These are phyloP conservation scores for Viola pubescens DNA, from an alignment of 441 rosid genomes.

Conservation along the genomic window DNA sequence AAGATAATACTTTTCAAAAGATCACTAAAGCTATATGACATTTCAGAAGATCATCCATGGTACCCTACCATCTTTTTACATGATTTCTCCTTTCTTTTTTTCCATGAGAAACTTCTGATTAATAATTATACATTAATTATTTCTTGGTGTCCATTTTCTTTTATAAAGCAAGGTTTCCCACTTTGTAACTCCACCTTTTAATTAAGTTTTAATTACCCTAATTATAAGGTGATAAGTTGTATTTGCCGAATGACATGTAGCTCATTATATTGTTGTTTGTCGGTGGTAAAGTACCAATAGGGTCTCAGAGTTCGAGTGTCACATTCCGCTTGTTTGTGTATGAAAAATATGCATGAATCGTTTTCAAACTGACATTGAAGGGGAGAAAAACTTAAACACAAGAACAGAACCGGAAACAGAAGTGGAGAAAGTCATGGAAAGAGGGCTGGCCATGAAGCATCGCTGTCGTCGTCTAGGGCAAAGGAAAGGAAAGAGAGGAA, in stretches of 20 bases:
- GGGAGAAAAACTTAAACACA: not conserved
- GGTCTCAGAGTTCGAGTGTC: no score
- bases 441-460: slow-evolving; percentile 3
- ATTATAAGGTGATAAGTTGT: not conserved
- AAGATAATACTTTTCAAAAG: slow-evolving; percentile 29
- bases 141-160: slow-evolving; percentile 32
- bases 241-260: no score
- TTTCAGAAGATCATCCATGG: slow-evolving; percentile 34
- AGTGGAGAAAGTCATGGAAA: slow-evolving; percentile 1
- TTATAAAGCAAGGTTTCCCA: slow-evolving; percentile 26
- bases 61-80: slow-evolving; percentile 46
- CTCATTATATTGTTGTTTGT: no score
- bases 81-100: slow-evolving; percentile 24
- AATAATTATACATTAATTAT: slow-evolving; percentile 25
- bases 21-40: slow-evolving; percentile 31
- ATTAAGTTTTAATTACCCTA: not conserved
- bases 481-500: not conserved
- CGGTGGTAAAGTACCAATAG: no score
- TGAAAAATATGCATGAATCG: no score
- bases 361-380: not conserved
- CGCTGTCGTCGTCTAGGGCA: not conserved
- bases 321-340: no score
- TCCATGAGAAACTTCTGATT: slow-evolving; percentile 32
- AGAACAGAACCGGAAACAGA: not conserved
- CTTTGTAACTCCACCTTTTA: slow-evolving; percentile 7